A percentile compares a stretch with the other conserved stretches of the same genome.
Conservation (phyloP, 495 filamentous ascomycete genomes). For the Recurvomyces mirabilis region DNA sequence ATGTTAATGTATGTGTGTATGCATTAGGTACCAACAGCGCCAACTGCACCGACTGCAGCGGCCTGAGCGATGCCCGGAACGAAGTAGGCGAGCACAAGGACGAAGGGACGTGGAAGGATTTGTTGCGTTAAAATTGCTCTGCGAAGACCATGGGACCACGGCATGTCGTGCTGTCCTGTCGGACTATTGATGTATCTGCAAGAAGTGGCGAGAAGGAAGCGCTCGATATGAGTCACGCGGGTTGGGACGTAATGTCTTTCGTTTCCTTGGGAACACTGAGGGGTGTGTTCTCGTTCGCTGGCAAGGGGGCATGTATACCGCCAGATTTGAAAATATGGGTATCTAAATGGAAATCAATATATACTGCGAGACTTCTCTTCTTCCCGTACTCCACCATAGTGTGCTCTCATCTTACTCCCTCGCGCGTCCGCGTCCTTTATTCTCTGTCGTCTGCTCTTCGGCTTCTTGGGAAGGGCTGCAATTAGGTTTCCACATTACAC, state of each 20-base stretch:
- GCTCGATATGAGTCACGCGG: not conserved
- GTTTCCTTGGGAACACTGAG: not conserved
- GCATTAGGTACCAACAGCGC: constrained; percentile 1
- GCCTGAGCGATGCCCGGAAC: constrained; percentile 8
- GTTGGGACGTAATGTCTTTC: not conserved
- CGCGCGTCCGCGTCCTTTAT: too few species aligned
- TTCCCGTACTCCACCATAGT: too few species aligned
- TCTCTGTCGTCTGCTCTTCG: not conserved
- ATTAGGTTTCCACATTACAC: not conserved
- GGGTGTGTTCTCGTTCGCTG: too few species aligned
- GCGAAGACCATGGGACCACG: not conserved
- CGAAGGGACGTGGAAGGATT: too few species aligned
- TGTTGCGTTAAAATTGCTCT: not conserved
- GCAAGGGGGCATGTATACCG: too few species aligned
- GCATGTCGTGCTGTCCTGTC: not conserved
- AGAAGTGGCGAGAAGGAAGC: not conserved
- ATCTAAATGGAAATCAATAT: too few species aligned
- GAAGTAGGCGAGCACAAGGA: constrained; percentile 9
- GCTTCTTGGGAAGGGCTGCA: not conserved
- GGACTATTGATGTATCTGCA: not conserved
- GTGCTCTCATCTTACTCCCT: too few species aligned
- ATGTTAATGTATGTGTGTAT: too few species aligned
- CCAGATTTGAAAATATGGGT: too few species aligned
- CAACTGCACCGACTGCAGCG: constrained; percentile 13
- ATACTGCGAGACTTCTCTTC: too few species aligned